Evolutionary conservation across 768 basidiomycete species (phyloP).

Genomic region (Amanita subjunquillea): DNA sequence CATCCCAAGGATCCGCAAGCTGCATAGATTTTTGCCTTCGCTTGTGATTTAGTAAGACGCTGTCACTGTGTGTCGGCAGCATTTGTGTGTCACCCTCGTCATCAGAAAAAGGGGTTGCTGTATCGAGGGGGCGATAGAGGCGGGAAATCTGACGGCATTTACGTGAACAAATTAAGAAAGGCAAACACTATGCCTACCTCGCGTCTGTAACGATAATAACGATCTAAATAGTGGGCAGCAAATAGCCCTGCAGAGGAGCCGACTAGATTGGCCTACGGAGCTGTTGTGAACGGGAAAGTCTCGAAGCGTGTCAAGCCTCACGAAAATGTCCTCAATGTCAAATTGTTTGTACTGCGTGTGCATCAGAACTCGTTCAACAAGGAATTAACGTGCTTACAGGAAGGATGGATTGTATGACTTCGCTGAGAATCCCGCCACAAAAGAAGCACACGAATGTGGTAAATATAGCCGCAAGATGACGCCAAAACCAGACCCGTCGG

Average conservation of each 20-base stretch:
- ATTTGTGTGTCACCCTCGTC: conserved; percentile 47
- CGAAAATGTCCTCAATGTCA: conserved; percentile 62
- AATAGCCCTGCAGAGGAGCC: conserved; percentile 66
- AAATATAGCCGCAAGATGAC: conserved; percentile 57
- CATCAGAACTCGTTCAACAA: conserved; percentile 2
- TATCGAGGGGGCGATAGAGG: conserved; percentile 63
- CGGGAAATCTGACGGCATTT: conserved; percentile 48
- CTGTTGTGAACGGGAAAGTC: conserved; percentile 2
- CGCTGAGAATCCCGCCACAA: conserved; percentile 72
- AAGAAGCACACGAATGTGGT: conserved; percentile 66
- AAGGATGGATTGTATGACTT: conserved; percentile 69
- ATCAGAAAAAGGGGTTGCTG: conserved; percentile 36
- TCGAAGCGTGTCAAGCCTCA: conserved; percentile 19
- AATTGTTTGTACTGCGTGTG: conserved; percentile 53
- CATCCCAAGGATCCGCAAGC: conserved; percentile 65
- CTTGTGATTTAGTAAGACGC: conserved; percentile 15
- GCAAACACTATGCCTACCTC: conserved; percentile 37
- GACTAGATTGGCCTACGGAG: conserved; percentile 62
- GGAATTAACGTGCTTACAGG: conserved; percentile 35
- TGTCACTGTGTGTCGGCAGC: conserved; percentile 39
- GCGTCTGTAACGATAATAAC: conserved; percentile 66
- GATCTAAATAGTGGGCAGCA: conserved; percentile 57
- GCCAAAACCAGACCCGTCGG: conserved; percentile 82
- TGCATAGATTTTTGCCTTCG: conserved; percentile 21
- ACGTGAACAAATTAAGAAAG: background rate